Evolutionary conservation across 495 filamentous ascomycete species (phyloP).

Genomic region (Apiosordaria backusii): DNA sequence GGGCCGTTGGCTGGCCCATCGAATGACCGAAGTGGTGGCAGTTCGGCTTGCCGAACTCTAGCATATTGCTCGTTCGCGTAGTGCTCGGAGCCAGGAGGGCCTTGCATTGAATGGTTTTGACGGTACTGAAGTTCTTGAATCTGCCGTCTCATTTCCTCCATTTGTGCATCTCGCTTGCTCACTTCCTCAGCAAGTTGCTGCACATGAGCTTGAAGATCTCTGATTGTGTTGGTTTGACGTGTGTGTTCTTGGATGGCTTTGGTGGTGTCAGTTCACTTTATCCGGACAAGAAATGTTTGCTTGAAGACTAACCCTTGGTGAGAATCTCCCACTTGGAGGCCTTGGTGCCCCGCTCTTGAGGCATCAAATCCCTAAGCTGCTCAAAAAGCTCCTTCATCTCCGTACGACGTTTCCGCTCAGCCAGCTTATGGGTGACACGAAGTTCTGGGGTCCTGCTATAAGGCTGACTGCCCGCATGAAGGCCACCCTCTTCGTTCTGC

Average conservation of each 20-base stretch:
- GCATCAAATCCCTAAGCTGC: conserved; percentile 72
- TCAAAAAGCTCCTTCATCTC: conserved; percentile 99
- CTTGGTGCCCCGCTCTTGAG: conserved; percentile 83
- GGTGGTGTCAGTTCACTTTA: conserved; percentile 15
- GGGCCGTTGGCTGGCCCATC: conserved; percentile 19
- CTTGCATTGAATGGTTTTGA: conserved; percentile 27
- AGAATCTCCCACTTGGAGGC: conserved; percentile 99
- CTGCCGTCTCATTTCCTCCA: conserved; percentile 48
- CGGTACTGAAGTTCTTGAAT: conserved; percentile 36
- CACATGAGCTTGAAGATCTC: conserved; percentile 32
- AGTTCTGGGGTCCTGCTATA: conserved; percentile 95
- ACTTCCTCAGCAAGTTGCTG: conserved; percentile 11
- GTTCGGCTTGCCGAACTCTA: conserved; percentile 36
- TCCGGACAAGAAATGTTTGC: background rate
- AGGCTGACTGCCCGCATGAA: conserved; percentile 61
- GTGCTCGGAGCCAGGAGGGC: conserved; percentile 25
- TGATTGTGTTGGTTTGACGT: conserved; percentile 40
- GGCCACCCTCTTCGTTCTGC: conserved; percentile 53
- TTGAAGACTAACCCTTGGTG: conserved; percentile 70
- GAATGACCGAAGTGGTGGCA: conserved; percentile 47
- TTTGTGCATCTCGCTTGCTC: conserved; percentile 38
- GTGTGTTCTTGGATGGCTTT: conserved; percentile 56
- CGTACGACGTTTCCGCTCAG: conserved; percentile 89
- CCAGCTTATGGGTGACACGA: conserved; percentile 92
- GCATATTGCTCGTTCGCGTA: conserved; percentile 32